These are phyloP conservation scores for Pleurotus eryngii DNA, from an alignment of 768 basidiomycete genomes.

Conservation along the genomic window DNA sequence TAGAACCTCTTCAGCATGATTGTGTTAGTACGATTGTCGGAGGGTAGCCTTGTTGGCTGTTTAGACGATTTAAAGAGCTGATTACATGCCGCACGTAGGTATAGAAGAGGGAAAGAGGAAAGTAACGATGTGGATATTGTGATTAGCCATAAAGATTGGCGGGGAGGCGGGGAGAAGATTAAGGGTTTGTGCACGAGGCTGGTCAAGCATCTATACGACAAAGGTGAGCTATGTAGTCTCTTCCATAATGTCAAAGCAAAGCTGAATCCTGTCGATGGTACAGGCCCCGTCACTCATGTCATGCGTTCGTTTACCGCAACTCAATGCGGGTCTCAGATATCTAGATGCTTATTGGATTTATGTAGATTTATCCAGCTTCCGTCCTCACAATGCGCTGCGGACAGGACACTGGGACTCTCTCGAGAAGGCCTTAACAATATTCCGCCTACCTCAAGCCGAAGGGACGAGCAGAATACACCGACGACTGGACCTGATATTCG, in stretches of 20 bases:
- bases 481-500: slow-evolving; percentile 83
- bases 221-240: slow-evolving; percentile 37
- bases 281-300: slow-evolving; percentile 78
- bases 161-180: slow-evolving; percentile 42
- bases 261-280: slow-evolving; percentile 1
- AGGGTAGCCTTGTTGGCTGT: slow-evolving; percentile 49
- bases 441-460: slow-evolving; percentile 48
- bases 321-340: neutral
- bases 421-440: slow-evolving; percentile 82
- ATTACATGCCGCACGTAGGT: slow-evolving; percentile 37
- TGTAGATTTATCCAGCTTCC: slow-evolving; percentile 61
- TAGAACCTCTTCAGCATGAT: slow-evolving; percentile 58
- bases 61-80: neutral
- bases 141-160: slow-evolving; percentile 64
- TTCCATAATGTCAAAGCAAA: neutral
- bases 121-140: slow-evolving; percentile 91
- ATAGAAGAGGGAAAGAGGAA: slow-evolving; percentile 76
- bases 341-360: neutral
- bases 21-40: slow-evolving; percentile 77
- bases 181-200: slow-evolving; percentile 62
- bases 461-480: slow-evolving; percentile 45
- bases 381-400: slow-evolving; percentile 47
- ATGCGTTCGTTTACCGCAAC: slow-evolving; percentile 48
- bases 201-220: slow-evolving; percentile 50
- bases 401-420: slow-evolving; percentile 74